phyloP scores from a whole-genome alignment of 805 yeast species.

The Yamadazyma sp. region DNA sequence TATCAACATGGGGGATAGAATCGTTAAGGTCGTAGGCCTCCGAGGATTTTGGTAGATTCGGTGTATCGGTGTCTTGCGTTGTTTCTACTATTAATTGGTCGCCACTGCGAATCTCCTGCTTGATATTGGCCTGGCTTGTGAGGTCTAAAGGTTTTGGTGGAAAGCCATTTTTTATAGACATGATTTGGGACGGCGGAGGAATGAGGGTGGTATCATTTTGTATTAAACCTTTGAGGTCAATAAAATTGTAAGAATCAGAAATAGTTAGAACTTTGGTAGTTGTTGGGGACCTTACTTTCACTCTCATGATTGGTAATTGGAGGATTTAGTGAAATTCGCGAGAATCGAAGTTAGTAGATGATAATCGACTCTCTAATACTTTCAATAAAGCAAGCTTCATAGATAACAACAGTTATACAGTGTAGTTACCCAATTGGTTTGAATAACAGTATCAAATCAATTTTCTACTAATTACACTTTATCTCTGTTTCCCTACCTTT shows the following conservation, averaged over 20 bases:
- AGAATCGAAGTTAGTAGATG: too few relatives aligned
- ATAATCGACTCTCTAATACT: too few relatives aligned
- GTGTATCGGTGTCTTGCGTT: slow-evolving; percentile 6
- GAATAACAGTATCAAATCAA: too few relatives aligned
- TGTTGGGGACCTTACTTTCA: slow-evolving; percentile 13
- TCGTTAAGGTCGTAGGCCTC: not conserved
- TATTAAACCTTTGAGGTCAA: slow-evolving; percentile 27
- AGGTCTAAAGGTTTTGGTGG: slow-evolving; percentile 55
- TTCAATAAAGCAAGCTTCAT: too few relatives aligned
- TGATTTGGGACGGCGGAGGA: slow-evolving; percentile 10
- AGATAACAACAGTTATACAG: too few relatives aligned
- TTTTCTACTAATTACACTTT: too few relatives aligned
- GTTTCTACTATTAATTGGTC: slow-evolving; percentile 47
- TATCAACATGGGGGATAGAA: not conserved
- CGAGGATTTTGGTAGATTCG: not conserved
- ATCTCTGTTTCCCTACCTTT: not conserved
- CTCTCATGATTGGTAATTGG: slow-evolving; percentile 14
- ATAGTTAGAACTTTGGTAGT: slow-evolving; percentile 20
- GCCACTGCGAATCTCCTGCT: slow-evolving; percentile 54
- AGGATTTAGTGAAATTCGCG: not conserved
- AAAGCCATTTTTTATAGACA: slow-evolving; percentile 50
- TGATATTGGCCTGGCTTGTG: slow-evolving; percentile 21
- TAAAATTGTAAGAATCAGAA: slow-evolving; percentile 35
- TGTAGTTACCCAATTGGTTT: too few relatives aligned
- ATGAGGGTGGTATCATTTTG: slow-evolving; percentile 4